Base-by-base conservation (phyloP, 2,329 filamentous ascomycete species). In the Cladosporium sp. region DNA sequence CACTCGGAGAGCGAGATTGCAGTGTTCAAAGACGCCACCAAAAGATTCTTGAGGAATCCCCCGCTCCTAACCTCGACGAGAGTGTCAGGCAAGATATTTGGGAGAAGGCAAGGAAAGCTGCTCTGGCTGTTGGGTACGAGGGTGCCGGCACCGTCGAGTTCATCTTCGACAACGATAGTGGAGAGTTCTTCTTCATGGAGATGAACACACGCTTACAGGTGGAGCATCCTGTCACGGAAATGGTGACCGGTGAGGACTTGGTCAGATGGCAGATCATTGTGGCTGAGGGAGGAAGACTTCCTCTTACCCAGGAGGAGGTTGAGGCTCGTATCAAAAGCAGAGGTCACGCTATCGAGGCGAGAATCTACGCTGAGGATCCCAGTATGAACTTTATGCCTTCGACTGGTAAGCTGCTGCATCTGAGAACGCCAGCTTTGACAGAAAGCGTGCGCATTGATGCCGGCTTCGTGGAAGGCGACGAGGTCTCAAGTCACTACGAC, bases 211-310 rank as follows among this genome's bases (percentile, higher is more conserved):
- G 93, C 45, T 74, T 98, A 16, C 93, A 98, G 69, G 93, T 98
- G 43, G 93, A 98, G 71, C 93, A 98, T 62, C 93, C 93, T 0
- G 93, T 97, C 16, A 97, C 84, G 0, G 86, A 91, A 64, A 83
- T 86, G 76, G 82, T 87, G 2, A 88, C 84, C 8, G 83, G 80
- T 0, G 78, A 88, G 42, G 86, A 91, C 62, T 72, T 98, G 30
- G 93, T 98, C 3, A 85, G 92, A 64, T 98, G 93, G 93, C 93
- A 98, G 70, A 88, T 98, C 63, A 74, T 86, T 61, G 86, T 97
- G 38, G 88, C 92, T 40, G 81, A 85, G 60, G 85, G 84, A 15
- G 79, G 79, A n/a, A 74, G 72, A 43, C 72, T 88, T 5, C 84
- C 85, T 1, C 69, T 87, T 13, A 82, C 78, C 0, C 85, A 88